These are phyloP conservation scores for Protomyces inundatus DNA, from an alignment of 1,139 yeast species.

Conservation along the genomic window DNA sequence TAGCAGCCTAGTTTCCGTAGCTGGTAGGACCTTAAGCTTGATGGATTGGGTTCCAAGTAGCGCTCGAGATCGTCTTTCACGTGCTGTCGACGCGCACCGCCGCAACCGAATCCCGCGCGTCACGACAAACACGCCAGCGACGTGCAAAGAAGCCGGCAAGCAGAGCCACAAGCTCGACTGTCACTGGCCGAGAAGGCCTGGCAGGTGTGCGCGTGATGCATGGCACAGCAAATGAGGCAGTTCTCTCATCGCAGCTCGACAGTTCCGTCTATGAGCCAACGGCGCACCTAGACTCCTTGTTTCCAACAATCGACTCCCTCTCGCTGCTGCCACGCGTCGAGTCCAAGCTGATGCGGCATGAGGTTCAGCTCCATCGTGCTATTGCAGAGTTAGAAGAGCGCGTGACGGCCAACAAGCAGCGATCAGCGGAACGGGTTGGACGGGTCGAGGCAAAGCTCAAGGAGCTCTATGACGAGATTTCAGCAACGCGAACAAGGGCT, in stretches of 20 bases:
- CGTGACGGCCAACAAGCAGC: slow-evolving; percentile 17
- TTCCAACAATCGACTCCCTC: slow-evolving; percentile 29
- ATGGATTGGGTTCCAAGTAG: too few species aligned
- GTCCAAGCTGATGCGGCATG: slow-evolving; percentile 24
- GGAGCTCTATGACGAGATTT: slow-evolving; percentile 41
- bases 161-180: not conserved
- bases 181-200: not conserved
- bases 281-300: slow-evolving; percentile 42
- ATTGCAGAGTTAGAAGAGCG: slow-evolving; percentile 26
- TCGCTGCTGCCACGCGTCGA: slow-evolving; percentile 19
- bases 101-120: too few species aligned
- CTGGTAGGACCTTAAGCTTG: too few species aligned
- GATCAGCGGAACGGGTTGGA: slow-evolving; percentile 29
- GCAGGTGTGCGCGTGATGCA: not conserved
- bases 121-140: too few species aligned
- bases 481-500: slow-evolving; percentile 50
- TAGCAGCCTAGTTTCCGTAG: too few species aligned
- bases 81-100: too few species aligned
- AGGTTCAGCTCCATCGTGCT: slow-evolving; percentile 29
- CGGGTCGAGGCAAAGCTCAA: slow-evolving; percentile 40
- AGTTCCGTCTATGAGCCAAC: slow-evolving; percentile 42
- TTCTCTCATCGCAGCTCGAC: not conserved
- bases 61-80: too few species aligned
- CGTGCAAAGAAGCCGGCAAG: too few species aligned
- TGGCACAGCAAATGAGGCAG: not conserved